Conservation (phyloP, 1,139 yeast genomes). For the Nakaseomyces glabratus region DNA sequence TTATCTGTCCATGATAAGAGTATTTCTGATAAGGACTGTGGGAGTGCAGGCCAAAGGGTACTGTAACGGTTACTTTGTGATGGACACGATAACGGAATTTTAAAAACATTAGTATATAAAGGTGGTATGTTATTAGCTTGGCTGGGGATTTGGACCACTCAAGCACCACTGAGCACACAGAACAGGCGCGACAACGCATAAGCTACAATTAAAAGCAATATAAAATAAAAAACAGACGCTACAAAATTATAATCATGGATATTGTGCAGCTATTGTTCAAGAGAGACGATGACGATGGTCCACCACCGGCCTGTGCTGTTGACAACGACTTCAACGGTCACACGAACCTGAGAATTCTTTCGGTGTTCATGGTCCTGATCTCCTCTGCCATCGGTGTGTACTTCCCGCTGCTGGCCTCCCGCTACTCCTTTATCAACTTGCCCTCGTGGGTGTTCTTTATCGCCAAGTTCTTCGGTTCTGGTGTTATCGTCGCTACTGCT, state of each 20-base stretch:
- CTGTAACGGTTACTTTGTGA: too few relatives aligned
- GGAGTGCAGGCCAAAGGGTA: too few relatives aligned
- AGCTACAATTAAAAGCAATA: not conserved
- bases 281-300: conserved; percentile 2
- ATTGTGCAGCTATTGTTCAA: not conserved
- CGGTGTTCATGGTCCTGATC: conserved; percentile 51
- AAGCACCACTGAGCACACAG: too few relatives aligned
- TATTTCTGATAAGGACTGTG: too few relatives aligned
- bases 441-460: conserved; percentile 55
- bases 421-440: conserved; percentile 42
- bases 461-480: conserved; percentile 83
- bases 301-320: not conserved
- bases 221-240: not conserved
- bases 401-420: conserved; percentile 52
- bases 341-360: conserved; percentile 48
- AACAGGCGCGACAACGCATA: too few relatives aligned
- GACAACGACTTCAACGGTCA: conserved; percentile 33
- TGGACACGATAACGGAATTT: too few relatives aligned
- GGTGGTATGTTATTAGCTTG: too few relatives aligned
- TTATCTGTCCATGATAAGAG: too few relatives aligned
- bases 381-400: conserved; percentile 52
- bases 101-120: too few relatives aligned
- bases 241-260: not conserved
- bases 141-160: too few relatives aligned
- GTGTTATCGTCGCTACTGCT: conserved; percentile 85